These are phyloP conservation scores for Apiotrichum mycotoxinovorans DNA, from an alignment of 1,284 basidiomycete genomes.

Conservation along the genomic window DNA sequence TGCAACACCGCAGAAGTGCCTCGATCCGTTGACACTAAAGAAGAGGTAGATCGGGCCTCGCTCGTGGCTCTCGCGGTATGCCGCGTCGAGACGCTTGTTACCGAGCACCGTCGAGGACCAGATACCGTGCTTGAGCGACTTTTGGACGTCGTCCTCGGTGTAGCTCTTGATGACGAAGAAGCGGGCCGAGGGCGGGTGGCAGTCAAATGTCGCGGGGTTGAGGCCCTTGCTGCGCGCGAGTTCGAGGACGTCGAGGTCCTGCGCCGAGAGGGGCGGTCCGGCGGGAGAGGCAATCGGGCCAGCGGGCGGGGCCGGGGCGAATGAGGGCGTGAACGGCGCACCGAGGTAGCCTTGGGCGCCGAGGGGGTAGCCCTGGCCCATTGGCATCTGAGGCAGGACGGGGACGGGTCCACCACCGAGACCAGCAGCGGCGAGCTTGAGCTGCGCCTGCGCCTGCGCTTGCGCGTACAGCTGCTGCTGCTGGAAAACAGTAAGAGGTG, in stretches of 20 bases:
- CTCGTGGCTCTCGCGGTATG: conserved; percentile 81
- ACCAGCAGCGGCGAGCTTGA: conserved; percentile 18
- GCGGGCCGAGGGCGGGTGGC: conserved; percentile 69
- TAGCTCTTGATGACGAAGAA: conserved; percentile 98
- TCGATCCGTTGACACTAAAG: conserved; percentile 93
- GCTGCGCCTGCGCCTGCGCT: conserved; percentile 17
- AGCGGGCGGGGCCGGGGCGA: conserved; percentile 8
- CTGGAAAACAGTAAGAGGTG: conserved; percentile 23
- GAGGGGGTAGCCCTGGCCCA: conserved; percentile 5
- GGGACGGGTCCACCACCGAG: conserved; percentile 7
- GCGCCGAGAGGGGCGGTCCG: conserved; percentile 15
- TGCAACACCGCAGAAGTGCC: conserved; percentile 95
- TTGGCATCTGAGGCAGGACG: conserved; percentile 6
- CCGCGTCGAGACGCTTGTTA: conserved; percentile 91
- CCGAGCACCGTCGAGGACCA: conserved; percentile 95
- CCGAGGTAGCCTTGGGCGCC: too few relatives aligned
- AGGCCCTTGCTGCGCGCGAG: conserved; percentile 84
- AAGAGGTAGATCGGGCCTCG: conserved; percentile 90
- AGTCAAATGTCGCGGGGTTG: conserved; percentile 81
- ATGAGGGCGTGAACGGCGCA: conserved; percentile 18
- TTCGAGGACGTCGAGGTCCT: conserved; percentile 69
- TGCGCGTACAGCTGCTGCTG: conserved; percentile 20
- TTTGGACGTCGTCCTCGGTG: conserved; percentile 96
- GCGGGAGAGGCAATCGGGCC: neutral
- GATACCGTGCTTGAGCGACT: conserved; percentile 92